A percentile compares a stretch with the other conserved stretches of the same genome.
Evolutionary conservation across 2,329 filamentous ascomycete species (phyloP).

Genomic region (Phaeosphaeria sp.): DNA sequence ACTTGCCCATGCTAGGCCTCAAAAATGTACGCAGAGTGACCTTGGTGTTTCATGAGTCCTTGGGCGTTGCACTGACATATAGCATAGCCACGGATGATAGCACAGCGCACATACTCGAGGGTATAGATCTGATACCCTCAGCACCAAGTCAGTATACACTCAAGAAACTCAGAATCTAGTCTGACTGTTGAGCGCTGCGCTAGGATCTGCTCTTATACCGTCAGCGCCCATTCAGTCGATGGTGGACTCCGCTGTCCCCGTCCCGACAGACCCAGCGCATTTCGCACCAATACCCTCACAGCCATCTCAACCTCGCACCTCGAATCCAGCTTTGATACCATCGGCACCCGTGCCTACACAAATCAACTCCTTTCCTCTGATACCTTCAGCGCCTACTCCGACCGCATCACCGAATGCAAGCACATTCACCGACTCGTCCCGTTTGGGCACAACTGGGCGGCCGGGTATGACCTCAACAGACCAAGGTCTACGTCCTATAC

Average conservation of each 20-base stretch:
- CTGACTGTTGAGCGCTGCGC: not conserved
- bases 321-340: constrained; percentile 1
- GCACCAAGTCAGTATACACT: constrained; percentile 22
- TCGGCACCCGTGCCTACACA: not conserved
- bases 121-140: constrained; percentile 20
- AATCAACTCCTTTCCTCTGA: not conserved
- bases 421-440: constrained; percentile 1
- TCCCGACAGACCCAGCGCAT: constrained; percentile 11
- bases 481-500: constrained; percentile 32
- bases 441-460: constrained; percentile 6
- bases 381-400: constrained; percentile 13
- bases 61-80: constrained; percentile 23
- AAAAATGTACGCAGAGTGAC: constrained; percentile 25
- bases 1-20: constrained; percentile 21
- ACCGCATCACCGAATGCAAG: constrained; percentile 9
- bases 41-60: constrained; percentile 6
- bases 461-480: constrained; percentile 29
- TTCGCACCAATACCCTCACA: constrained; percentile 14
- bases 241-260: constrained; percentile 4
- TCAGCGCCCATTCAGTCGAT: constrained; percentile 11
- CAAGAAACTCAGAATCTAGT: not conserved
- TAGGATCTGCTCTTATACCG: constrained; percentile 8
- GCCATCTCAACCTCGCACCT: not conserved
- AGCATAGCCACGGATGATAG: constrained; percentile 18
- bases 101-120: constrained; percentile 8